A percentile compares a stretch with the other conserved stretches of the same genome.
Conservation (phyloP, 768 basidiomycete genomes). For the Hebeloma cylindrosporum region DNA sequence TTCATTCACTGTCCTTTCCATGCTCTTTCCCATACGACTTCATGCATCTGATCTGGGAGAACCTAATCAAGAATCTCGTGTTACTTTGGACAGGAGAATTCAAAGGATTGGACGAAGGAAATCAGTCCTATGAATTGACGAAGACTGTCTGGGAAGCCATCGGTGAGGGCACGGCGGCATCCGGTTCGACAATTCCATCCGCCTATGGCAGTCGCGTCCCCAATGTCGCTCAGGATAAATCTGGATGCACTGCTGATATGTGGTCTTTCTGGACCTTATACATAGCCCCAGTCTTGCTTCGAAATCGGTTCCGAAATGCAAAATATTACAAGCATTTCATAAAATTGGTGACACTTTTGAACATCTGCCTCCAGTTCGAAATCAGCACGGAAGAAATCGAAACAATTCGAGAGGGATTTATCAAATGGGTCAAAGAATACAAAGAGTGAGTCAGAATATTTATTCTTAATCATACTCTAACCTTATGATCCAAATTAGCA, state of each 20-base stretch:
- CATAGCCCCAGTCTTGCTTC: slow-evolving; percentile 39
- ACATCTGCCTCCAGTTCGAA: slow-evolving; percentile 36
- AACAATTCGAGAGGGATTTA: slow-evolving; percentile 29
- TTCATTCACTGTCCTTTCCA: slow-evolving; percentile 37
- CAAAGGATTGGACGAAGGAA: too few relatives aligned
- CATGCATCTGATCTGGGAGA: slow-evolving; percentile 3
- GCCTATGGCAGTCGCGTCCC: slow-evolving; percentile 36
- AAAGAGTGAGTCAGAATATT: slow-evolving; percentile 34
- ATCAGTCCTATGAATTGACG: neutral
- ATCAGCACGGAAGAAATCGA: slow-evolving; percentile 27
- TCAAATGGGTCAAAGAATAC: slow-evolving; percentile 37
- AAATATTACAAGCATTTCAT: slow-evolving; percentile 46
- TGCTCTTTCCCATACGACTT: slow-evolving; percentile 43
- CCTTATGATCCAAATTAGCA: slow-evolving; percentile 15
- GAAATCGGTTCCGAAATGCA: slow-evolving; percentile 26
- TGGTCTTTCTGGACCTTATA: slow-evolving; percentile 41
- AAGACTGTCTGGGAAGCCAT: slow-evolving; percentile 40
- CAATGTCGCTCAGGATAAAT: slow-evolving; percentile 29
- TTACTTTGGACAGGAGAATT: too few relatives aligned
- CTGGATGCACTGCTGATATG: slow-evolving; percentile 34
- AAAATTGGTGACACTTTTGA: slow-evolving; percentile 36
- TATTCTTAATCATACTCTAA: neutral
- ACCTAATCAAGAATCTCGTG: too few relatives aligned
- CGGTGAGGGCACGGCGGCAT: slow-evolving; percentile 31
- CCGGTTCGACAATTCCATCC: slow-evolving; percentile 38